Evolutionary conservation across 805 yeast species (phyloP), one percentile per base, ranked within the genome.

Genomic region (Deakozyma indianensis): DNA sequence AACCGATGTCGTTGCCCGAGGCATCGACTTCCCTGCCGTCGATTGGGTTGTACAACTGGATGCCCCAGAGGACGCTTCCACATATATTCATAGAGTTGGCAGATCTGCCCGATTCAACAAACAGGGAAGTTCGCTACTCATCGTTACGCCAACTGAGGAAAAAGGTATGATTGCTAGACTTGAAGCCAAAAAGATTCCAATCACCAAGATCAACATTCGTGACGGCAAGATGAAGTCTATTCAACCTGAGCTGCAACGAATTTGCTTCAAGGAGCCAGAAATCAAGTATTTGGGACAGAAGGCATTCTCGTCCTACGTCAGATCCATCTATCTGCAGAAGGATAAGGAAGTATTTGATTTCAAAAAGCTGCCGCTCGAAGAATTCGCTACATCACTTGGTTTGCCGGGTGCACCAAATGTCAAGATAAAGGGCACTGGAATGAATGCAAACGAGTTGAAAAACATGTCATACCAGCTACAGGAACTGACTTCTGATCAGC

Each of bases 331-430:
- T 58, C 68, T 92, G 42, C 96, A 88, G 63, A 78, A 80, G 56
- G 95, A 90, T 58, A 86, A 86, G 61, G 83, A 79, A 32, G 79
- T 88, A 11, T 92, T 92, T 65, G 76, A 82, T 52, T 71, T 87
- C 35, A 83, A 78, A 11, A 75, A 77, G 42, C 59, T 90, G 2
- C 94, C 95, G 2, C 65, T 80, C 2, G 96, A 90, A 51, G 83
- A 75, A 46, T 87, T 69, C 62, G 97, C 99, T 3, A 75, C 75
- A 48, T 83, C 95, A 3, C 63, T 88, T 42, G 99, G 99, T 7
- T 71, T 92, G 40, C 96, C 97, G 1, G 95, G 96, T 45, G 95
- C 95, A 2, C 99, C 99, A 40, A 80, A 83, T 55, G 82, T 92
- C 55, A 87, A 85, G 59, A 73, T 90, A 47, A 68, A 68, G 38